Percentiles rank a stretch among this genome's conserved stretches.
Conservation (phyloP, 2,329 filamentous ascomycete genomes). For the Cordyceps farinosa region DNA sequence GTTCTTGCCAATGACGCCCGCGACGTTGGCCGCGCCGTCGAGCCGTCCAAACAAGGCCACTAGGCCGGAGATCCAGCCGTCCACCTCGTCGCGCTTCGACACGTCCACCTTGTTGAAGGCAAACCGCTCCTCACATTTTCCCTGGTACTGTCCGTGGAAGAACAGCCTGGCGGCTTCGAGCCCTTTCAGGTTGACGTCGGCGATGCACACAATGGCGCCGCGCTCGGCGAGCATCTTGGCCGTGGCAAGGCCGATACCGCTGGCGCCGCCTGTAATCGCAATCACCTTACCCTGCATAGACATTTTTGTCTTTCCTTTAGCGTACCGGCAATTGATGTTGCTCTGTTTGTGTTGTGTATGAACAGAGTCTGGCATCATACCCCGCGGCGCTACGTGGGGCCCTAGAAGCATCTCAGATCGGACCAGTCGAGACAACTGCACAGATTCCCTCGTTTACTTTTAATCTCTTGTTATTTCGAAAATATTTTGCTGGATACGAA, state of each 20-base stretch:
- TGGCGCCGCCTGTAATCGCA: slow-evolving; percentile 41
- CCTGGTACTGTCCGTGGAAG: slow-evolving; percentile 25
- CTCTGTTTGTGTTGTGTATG: neutral
- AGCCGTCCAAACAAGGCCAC: slow-evolving; percentile 50
- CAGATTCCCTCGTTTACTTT: too few relatives aligned
- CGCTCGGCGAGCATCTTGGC: slow-evolving; percentile 35
- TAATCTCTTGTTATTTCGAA: too few relatives aligned
- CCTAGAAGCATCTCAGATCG: too few relatives aligned
- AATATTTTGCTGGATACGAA: too few relatives aligned
- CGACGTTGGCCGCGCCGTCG: slow-evolving; percentile 54
- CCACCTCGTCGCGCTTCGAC: slow-evolving; percentile 44
- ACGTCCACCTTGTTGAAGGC: slow-evolving; percentile 46
- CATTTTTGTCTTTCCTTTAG: slow-evolving; percentile 21
- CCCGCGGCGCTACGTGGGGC: too few relatives aligned
- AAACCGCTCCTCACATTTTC: slow-evolving; percentile 24
- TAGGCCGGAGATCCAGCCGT: slow-evolving; percentile 46
- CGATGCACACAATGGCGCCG: slow-evolving; percentile 38
- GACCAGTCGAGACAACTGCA: too few relatives aligned
- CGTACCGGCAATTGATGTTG: too few relatives aligned
- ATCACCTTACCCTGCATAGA: slow-evolving; percentile 34
- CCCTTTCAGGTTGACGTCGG: slow-evolving; percentile 34
- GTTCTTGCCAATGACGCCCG: slow-evolving; percentile 47
- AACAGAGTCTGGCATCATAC: neutral
- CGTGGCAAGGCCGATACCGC: slow-evolving; percentile 42
- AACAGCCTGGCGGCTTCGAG: slow-evolving; percentile 30